Base-by-base conservation (phyloP, 2,329 filamentous ascomycete species). In the Paracorniculantispora psalliotae region DNA sequence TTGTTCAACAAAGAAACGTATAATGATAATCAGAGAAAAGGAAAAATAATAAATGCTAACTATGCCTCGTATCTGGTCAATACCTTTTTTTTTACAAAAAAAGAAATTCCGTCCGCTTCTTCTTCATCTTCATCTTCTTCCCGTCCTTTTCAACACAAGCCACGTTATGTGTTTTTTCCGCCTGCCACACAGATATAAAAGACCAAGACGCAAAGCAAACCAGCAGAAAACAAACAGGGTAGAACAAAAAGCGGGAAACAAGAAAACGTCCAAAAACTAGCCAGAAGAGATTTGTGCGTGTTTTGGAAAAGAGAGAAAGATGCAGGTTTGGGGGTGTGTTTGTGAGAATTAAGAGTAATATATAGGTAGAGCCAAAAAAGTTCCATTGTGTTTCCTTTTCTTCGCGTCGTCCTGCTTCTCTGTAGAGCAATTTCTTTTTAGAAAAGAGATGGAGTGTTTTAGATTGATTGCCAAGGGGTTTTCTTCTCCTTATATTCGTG, bases 261-360 rank as follows among this genome's bases (percentile, higher is more conserved):
- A 41, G 23, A 12, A 43, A 44, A 33, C 17, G 51, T 37, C 43
- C 19, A 48, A 57, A 44, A 48, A 28, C 26, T 43, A 50, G 46
- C 41, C 28, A 54, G 51, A 54, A 35, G 30, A 33, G 30, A 33
- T 26, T 17, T 30, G 37, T 33, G 17, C 8, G 9, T 39, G 49
- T 4, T 19, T 37, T 19, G 41, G 19, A 3, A 10, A 23, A 10
- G 8, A n/a, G 7, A 19, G 23, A 35, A 33, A 48, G n/a, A 28
- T 30, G 21, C 30, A 33, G 28, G 10, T 19, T 39, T 39, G 21
- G 21, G 28, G 21, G 25, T 46, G 37, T 13, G 26, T 30, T n/a
- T n/a, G 19, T 37, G 56, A 51, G 56, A 43, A 58, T 58, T 58
- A 58, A 58, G 39, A 57, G 30, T 50, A 37, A 39, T 52, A 46